phyloP scores from a whole-genome alignment of 1,284 basidiomycete species.

The Pyrrhoderma lamaoense region DNA sequence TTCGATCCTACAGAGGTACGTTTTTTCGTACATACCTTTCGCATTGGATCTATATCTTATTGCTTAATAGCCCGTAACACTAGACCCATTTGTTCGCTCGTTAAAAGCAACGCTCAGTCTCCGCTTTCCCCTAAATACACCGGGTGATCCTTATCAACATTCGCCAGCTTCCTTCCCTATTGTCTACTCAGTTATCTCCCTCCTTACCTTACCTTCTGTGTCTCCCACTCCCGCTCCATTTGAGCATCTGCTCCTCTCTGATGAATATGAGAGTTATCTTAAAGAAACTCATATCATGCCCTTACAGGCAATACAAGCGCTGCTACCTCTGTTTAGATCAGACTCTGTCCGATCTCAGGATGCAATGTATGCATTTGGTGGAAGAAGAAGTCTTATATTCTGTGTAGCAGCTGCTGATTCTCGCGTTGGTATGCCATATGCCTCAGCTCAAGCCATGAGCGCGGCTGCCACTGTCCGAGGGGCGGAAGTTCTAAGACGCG shows the following conservation, averaged over 20 bases:
- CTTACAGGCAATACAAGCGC: conserved; percentile 63
- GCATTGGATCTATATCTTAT: conserved; percentile 1
- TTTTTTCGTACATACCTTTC: conserved; percentile 9
- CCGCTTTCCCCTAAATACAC: conserved; percentile 65
- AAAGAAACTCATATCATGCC: conserved; percentile 67
- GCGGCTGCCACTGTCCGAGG: conserved; percentile 62
- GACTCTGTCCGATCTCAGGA: conserved; percentile 45
- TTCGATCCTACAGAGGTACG: conserved; percentile 68
- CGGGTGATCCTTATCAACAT: conserved; percentile 63
- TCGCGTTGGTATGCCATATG: conserved; percentile 64
- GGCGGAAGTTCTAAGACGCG: conserved; percentile 62
- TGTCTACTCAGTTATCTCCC: conserved; percentile 63
- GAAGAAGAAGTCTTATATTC: conserved; percentile 57
- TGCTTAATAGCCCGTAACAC: conserved; percentile 50
- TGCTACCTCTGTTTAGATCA: conserved; percentile 66
- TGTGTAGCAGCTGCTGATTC: conserved; percentile 64
- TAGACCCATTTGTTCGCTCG: conserved; percentile 70
- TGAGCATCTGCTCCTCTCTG: conserved; percentile 59
- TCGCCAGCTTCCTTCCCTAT: conserved; percentile 55
- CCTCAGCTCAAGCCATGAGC: conserved; percentile 61
- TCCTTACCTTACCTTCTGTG: conserved; percentile 46
- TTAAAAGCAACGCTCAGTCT: conserved; percentile 72
- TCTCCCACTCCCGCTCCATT: conserved; percentile 47
- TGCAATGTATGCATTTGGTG: conserved; percentile 30
- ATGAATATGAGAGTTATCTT: conserved; percentile 60